Conservation (phyloP, 495 filamentous ascomycete genomes). For the Penicillium herquei region DNA sequence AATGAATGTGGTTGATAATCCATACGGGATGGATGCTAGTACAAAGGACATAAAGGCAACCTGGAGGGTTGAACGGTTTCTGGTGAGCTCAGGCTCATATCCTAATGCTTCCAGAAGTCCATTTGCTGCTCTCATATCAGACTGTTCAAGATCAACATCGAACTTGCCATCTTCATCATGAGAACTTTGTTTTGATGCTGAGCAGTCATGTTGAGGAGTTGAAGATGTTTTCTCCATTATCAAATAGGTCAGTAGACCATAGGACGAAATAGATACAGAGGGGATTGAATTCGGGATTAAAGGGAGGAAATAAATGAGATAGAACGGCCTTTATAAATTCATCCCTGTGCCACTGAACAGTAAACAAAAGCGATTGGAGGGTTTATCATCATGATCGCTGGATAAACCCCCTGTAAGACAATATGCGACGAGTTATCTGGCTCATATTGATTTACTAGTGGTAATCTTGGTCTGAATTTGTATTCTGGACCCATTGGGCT, state of each 20-base stretch:
- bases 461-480: background rate
- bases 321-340: too few species aligned
- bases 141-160: constrained; percentile 7
- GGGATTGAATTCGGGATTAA: too few species aligned
- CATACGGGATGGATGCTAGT: constrained; percentile 55
- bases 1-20: constrained; percentile 60
- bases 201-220: background rate
- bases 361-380: too few species aligned
- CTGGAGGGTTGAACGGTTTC: constrained; percentile 47
- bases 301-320: too few species aligned
- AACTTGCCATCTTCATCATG: background rate
- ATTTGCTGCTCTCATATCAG: constrained; percentile 17
- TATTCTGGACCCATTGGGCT: background rate
- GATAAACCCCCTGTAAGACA: too few species aligned
- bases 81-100: constrained; percentile 53
- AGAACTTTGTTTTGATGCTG: background rate
- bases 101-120: constrained; percentile 40
- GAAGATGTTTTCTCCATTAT: background rate
- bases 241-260: background rate
- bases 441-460: background rate
- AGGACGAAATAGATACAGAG: too few species aligned
- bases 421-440: too few species aligned
- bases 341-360: too few species aligned
- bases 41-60: constrained; percentile 38
- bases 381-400: too few species aligned